phyloP scores from a whole-genome alignment of 495 filamentous ascomycete genomes.

The Penicillium bovifimosum region DNA sequence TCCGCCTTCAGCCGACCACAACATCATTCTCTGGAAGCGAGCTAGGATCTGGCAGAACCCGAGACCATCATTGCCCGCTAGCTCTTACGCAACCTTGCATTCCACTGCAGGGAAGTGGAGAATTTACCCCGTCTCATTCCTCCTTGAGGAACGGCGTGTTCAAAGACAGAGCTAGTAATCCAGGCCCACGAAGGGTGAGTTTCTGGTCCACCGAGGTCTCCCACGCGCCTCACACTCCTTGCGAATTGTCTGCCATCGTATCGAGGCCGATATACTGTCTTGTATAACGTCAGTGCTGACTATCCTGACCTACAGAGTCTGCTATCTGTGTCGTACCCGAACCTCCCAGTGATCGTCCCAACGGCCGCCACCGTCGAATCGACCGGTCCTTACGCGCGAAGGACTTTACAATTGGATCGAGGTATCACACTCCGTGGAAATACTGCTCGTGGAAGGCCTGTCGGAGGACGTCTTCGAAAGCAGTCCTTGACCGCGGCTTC shows the following conservation, averaged over 20 bases:
- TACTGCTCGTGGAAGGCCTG: slow-evolving; percentile 7
- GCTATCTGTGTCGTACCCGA: neutral
- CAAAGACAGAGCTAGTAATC: neutral
- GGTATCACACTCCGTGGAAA: neutral
- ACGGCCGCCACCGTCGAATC: neutral
- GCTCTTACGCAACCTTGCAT: slow-evolving; percentile 12
- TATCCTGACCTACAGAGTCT: neutral
- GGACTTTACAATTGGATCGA: neutral
- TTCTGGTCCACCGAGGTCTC: neutral
- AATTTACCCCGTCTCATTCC: slow-evolving; percentile 7
- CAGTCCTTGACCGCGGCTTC: slow-evolving; percentile 34
- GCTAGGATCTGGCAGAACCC: neutral
- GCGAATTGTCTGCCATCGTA: neutral
- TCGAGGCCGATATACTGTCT: neutral
- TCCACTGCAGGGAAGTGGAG: slow-evolving; percentile 15
- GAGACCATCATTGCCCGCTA: neutral
- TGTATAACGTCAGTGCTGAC: neutral
- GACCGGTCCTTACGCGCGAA: neutral
- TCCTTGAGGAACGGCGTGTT: slow-evolving; percentile 1
- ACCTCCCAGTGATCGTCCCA: neutral
- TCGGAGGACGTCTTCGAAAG: slow-evolving; percentile 18
- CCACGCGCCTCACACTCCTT: neutral
- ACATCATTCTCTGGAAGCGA: slow-evolving; percentile 1
- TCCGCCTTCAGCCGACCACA: slow-evolving; percentile 14
- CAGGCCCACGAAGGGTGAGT: slow-evolving; percentile 5